Evolutionary conservation across 306 rosid species (phyloP).

Genomic region (Dalbergia cultrata): DNA sequence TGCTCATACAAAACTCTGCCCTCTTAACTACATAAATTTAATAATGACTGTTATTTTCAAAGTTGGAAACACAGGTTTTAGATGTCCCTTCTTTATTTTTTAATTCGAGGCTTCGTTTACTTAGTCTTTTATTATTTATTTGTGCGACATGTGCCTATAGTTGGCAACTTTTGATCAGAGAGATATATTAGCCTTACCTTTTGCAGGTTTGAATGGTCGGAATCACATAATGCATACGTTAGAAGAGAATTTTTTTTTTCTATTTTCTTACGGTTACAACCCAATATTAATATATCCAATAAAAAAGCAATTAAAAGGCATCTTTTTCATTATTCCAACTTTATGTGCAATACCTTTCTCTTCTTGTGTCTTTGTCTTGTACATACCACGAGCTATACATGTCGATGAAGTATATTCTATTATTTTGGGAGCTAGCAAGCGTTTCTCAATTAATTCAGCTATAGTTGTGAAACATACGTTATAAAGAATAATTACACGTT

Average conservation of each 20-base stretch:
- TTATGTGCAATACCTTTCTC: neutral
- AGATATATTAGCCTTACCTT: constrained; percentile 3
- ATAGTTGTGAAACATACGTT: neutral
- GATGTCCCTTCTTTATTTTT: neutral
- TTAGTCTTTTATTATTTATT: neutral
- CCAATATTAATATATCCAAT: neutral
- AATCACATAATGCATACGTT: neutral
- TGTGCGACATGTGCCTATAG: neutral
- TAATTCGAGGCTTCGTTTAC: neutral
- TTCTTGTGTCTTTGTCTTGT: neutral
- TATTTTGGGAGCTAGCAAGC: constrained; percentile 6
- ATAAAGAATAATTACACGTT: neutral
- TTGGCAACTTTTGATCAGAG: constrained; percentile 24
- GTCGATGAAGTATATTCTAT: neutral
- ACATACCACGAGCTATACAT: neutral
- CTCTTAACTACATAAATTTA: neutral
- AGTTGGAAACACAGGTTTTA: constrained; percentile 3
- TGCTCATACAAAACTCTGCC: constrained; percentile 5
- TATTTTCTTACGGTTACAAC: neutral
- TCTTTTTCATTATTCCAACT: constrained; percentile 4
- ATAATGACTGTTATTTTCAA: neutral
- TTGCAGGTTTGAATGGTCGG: constrained; percentile 12
- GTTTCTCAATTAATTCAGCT: constrained; percentile 1
- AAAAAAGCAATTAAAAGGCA: neutral
- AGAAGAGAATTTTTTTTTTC: too few species aligned